Evolutionary conservation across 345 rosid species (phyloP).

Genomic region (Excoecaria agallocha): DNA sequence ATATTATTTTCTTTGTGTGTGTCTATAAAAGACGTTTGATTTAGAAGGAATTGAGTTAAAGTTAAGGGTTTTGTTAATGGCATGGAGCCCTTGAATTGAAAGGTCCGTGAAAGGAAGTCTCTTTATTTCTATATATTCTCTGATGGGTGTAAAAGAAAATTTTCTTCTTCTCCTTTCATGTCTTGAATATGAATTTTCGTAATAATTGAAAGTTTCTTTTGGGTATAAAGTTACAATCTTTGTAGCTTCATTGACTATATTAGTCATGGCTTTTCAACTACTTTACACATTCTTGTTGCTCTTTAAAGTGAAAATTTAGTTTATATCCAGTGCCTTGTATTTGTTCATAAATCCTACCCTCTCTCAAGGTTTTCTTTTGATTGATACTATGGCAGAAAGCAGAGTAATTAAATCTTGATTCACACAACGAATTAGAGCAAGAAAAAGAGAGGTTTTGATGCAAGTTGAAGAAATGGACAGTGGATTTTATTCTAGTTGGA

Average conservation of each 20-base stretch:
- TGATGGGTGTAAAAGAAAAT: background rate
- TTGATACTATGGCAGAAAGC: conserved; percentile 11
- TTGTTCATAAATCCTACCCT: background rate
- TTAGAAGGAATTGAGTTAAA: conserved; percentile 3
- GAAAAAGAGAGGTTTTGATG: background rate
- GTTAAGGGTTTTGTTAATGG: background rate
- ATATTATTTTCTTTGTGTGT: background rate
- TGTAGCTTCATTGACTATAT: background rate
- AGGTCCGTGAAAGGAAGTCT: conserved; percentile 8
- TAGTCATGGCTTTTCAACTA: background rate
- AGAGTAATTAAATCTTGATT: conserved; percentile 13
- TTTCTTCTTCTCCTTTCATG: background rate
- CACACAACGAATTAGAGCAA: conserved; percentile 1
- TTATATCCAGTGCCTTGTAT: background rate
- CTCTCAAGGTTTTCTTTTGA: background rate
- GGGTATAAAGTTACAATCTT: conserved; percentile 3
- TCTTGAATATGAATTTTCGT: background rate
- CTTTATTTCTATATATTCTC: background rate
- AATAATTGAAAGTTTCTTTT: background rate
- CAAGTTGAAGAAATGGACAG: conserved; percentile 44
- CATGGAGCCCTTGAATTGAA: conserved; percentile 18
- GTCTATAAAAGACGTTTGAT: conserved; percentile 21
- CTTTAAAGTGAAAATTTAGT: background rate
- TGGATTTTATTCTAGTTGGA: conserved; percentile 48
- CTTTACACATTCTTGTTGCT: background rate